A percentile compares a stretch with the other conserved stretches of the same genome.
These are phyloP conservation scores for Stagonosporopsis tanaceti DNA, from an alignment of 2,329 filamentous ascomycete species.

Conservation along the genomic window DNA sequence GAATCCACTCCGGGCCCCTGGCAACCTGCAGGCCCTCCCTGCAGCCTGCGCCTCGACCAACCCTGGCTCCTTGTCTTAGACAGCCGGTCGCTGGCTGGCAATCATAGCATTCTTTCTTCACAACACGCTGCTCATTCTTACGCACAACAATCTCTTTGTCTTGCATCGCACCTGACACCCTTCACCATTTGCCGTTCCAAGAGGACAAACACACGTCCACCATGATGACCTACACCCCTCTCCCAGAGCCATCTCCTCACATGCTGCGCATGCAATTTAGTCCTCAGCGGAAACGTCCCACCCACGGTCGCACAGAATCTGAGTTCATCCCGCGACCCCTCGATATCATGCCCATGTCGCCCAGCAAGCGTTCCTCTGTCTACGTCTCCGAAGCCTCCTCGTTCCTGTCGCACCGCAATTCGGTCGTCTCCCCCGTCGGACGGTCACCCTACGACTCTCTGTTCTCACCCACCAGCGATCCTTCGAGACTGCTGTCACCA, in stretches of 20 bases:
- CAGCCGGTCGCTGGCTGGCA: slow-evolving; percentile 22
- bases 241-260: slow-evolving; percentile 25
- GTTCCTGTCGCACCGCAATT: slow-evolving; percentile 31
- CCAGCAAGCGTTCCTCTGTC: slow-evolving; percentile 35
- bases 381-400: slow-evolving; percentile 39
- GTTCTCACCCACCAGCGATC: slow-evolving; percentile 25
- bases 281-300: slow-evolving; percentile 29
- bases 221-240: slow-evolving; percentile 32
- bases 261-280: slow-evolving; percentile 31
- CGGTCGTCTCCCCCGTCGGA: slow-evolving; percentile 28
- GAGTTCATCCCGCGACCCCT: slow-evolving; percentile 34
- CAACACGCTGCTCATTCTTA: slow-evolving; percentile 18
- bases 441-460: slow-evolving; percentile 23
- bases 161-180: slow-evolving; percentile 3
- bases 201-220: slow-evolving; percentile 14
- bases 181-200: neutral
- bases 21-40: slow-evolving; percentile 33
- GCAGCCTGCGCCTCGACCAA: slow-evolving; percentile 27
- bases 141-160: slow-evolving; percentile 18
- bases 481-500: slow-evolving; percentile 7
- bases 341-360: slow-evolving; percentile 28
- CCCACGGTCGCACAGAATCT: slow-evolving; percentile 35
- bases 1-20: slow-evolving; percentile 25
- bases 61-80: slow-evolving; percentile 25
- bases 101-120: slow-evolving; percentile 26